Base-by-base conservation (phyloP, 2,329 filamentous ascomycete genomes). In the Fusarium falciforme region DNA sequence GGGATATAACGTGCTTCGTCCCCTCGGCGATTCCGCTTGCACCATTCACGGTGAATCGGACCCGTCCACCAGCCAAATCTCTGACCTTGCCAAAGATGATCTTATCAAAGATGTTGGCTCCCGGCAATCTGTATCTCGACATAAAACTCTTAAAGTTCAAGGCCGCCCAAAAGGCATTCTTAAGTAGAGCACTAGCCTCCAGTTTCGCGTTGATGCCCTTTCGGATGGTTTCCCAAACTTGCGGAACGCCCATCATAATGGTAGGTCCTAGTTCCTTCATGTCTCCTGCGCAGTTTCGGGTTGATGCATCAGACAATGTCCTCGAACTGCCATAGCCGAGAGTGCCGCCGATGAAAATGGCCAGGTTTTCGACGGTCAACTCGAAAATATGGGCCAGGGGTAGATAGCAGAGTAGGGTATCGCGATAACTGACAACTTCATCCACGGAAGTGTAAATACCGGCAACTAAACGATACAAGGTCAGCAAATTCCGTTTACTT, bases 381-480 rank as follows among this genome's bases (percentile, higher is more conserved):
- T 98, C 96, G 77, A 98, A 90, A 78, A 98, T 98, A 81, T 99
- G 96, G 1, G 96, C 95, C 60, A 97, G 91, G 1, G 96, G 96
- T 14, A 99, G 90, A 82, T 98, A 99, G 12, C 95, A 94, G 31
- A 98, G 89, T 29, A 98, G 87, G 36, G 89, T 89, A 74, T 98
- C 96, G 22, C 89, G 90, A 59, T 92, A 90, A 63, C 91, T 92
- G 55, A 98, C 89, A 77, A 92, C 92, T 64, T 92, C 90, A 6
- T 93, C 93, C 44, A 98, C 91, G 70, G 94, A 91, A 40, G 89
- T 89, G 78, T 92, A 89, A 33, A 97, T 90, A 79, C 96, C 96
- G 42, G 95, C 92, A 75, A 98, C 89, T 85, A 65, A 1, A 7
- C 25, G 9, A 20, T 38, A n/a, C 8, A 49, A 12, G 0, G 17